These are phyloP conservation scores for Suhomyces wounanorum DNA, from an alignment of 1,139 yeast species.

Conservation along the genomic window DNA sequence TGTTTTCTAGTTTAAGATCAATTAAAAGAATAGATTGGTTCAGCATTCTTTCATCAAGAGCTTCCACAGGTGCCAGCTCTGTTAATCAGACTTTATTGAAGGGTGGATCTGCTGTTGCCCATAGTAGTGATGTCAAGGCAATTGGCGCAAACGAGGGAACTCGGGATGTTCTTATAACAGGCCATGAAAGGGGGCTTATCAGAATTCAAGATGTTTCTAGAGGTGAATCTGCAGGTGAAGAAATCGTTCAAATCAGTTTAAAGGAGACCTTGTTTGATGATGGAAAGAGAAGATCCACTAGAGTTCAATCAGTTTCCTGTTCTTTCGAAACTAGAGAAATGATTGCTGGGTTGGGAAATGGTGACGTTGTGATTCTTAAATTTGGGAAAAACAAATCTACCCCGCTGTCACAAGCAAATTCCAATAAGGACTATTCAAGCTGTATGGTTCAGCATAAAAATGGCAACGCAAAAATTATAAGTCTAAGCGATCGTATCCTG, in stretches of 20 bases:
- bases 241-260: conserved; percentile 39
- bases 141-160: conserved; percentile 55
- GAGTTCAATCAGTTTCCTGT: conserved; percentile 64
- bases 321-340: conserved; percentile 79
- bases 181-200: conserved; percentile 79
- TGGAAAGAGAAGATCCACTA: conserved; percentile 34
- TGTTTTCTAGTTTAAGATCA: conserved; percentile 53
- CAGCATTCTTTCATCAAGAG: conserved; percentile 58
- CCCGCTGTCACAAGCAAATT: conserved; percentile 12
- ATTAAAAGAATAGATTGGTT: conserved; percentile 73
- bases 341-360: conserved; percentile 65
- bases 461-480: conserved; percentile 38
- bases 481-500: conserved; percentile 33
- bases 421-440: conserved; percentile 25
- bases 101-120: conserved; percentile 76
- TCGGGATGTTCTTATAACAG: conserved; percentile 71
- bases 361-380: conserved; percentile 75
- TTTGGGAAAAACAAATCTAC: conserved; percentile 49
- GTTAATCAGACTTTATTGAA: conserved; percentile 46
- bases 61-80: conserved; percentile 42
- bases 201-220: conserved; percentile 81
- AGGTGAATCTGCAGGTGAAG: conserved; percentile 69
- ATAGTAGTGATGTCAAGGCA: conserved; percentile 36
- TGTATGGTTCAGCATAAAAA: conserved; percentile 38
- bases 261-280: conserved; percentile 37